Percentiles rank a stretch among this genome's conserved stretches.
These are phyloP conservation scores for Didymella exigua DNA, from an alignment of 2,329 filamentous ascomycete species.

Conservation along the genomic window DNA sequence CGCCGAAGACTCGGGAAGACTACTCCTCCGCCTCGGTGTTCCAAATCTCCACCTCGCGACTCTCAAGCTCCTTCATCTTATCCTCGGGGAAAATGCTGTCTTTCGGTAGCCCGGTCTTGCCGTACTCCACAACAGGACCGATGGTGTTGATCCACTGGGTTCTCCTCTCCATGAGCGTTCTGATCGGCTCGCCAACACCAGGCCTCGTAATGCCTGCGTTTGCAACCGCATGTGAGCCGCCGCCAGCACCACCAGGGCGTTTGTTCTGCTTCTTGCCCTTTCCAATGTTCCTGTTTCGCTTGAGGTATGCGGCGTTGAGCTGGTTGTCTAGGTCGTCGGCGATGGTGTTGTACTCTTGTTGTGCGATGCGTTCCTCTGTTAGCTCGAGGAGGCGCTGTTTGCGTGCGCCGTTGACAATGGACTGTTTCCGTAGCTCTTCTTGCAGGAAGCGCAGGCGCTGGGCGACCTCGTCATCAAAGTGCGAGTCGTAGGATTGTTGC, in stretches of 20 bases:
- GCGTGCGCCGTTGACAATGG: slow-evolving; percentile 85
- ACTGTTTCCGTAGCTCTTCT: slow-evolving; percentile 78
- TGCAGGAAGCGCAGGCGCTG: slow-evolving; percentile 87
- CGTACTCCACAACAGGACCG: slow-evolving; percentile 86
- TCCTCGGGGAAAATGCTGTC: slow-evolving; percentile 78
- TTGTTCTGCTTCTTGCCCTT: slow-evolving; percentile 90
- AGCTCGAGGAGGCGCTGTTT: slow-evolving; percentile 86
- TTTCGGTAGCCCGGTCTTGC: slow-evolving; percentile 74
- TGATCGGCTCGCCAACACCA: slow-evolving; percentile 87
- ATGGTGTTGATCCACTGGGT: slow-evolving; percentile 90
- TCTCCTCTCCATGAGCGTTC: slow-evolving; percentile 89
- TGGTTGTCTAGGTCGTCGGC: slow-evolving; percentile 95
- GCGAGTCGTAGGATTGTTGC: slow-evolving; percentile 80
- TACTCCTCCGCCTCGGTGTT: slow-evolving; percentile 74
- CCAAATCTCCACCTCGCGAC: slow-evolving; percentile 79
- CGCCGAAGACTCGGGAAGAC: not conserved
- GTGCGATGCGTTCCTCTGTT: slow-evolving; percentile 89
- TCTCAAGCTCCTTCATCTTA: slow-evolving; percentile 74
- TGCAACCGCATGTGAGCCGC: slow-evolving; percentile 64
- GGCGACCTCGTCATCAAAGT: slow-evolving; percentile 92
- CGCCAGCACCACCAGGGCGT: slow-evolving; percentile 74
- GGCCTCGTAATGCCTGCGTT: slow-evolving; percentile 44
- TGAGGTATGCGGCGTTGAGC: slow-evolving; percentile 92
- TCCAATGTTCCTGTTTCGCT: slow-evolving; percentile 90
- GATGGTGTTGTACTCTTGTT: slow-evolving; percentile 96